Percentiles rank a stretch among this genome's conserved stretches.
Evolutionary conservation across 768 basidiomycete species (phyloP).

Genomic region (Clitopilus passeckerianus): DNA sequence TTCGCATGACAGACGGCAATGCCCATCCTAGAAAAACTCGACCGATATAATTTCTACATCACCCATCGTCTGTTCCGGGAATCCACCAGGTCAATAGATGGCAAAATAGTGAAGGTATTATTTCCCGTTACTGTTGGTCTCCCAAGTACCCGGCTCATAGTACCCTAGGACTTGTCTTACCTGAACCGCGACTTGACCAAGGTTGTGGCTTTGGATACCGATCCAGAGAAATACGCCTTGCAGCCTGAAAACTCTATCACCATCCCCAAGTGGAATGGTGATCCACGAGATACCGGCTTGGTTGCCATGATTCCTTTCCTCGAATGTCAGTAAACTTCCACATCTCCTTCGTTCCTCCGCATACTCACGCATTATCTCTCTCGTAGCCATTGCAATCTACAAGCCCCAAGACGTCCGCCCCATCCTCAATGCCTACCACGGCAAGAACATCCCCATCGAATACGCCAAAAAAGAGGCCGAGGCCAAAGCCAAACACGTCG

Average conservation of each 20-base stretch:
- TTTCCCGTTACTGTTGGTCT: not conserved
- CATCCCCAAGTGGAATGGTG: conserved; percentile 83
- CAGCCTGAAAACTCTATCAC: conserved; percentile 90
- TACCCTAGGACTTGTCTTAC: conserved; percentile 77
- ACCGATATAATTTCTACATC: conserved; percentile 88
- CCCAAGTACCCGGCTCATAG: not conserved
- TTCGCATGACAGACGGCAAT: conserved; percentile 66
- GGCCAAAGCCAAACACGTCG: conserved; percentile 69
- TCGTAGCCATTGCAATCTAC: conserved; percentile 86
- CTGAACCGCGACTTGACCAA: conserved; percentile 91
- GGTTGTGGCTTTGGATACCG: conserved; percentile 83
- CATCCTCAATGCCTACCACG: conserved; percentile 78
- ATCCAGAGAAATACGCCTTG: conserved; percentile 67
- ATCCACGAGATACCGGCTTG: conserved; percentile 63
- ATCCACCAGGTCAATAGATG: conserved; percentile 78
- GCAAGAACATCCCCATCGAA: conserved; percentile 84
- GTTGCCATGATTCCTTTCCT: conserved; percentile 96
- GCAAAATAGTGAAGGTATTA: conserved; percentile 78
- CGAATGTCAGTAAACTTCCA: conserved; percentile 57
- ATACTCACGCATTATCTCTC: not conserved
- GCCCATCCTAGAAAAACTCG: conserved; percentile 89
- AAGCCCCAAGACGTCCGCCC: conserved; percentile 84
- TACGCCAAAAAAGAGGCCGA: conserved; percentile 87
- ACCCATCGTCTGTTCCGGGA: conserved; percentile 91
- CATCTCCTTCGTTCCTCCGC: not conserved